These are phyloP conservation scores for Kwoniella shivajii DNA, from an alignment of 1,284 basidiomycete species.

Conservation along the genomic window DNA sequence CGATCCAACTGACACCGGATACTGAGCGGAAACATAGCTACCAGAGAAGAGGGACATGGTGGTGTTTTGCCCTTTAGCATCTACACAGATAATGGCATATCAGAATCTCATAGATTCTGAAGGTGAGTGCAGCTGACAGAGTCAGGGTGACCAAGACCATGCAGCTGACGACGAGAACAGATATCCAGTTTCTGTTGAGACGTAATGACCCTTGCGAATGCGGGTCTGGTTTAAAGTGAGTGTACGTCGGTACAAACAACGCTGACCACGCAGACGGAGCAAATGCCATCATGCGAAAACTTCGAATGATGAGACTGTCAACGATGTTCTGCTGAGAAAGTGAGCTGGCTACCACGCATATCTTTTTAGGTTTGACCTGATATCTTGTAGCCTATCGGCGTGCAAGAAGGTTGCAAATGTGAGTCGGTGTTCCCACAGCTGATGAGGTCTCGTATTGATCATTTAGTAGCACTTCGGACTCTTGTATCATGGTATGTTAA, in stretches of 20 bases:
- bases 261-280: slow-evolving; percentile 29
- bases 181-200: slow-evolving; percentile 53
- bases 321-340: slow-evolving; percentile 40
- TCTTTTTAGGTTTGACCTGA: neutral
- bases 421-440: slow-evolving; percentile 15
- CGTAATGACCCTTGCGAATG: slow-evolving; percentile 55
- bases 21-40: slow-evolving; percentile 36
- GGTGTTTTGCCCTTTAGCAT: slow-evolving; percentile 57
- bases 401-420: slow-evolving; percentile 51
- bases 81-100: slow-evolving; percentile 54
- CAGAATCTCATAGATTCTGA: slow-evolving; percentile 48
- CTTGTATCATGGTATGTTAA: slow-evolving; percentile 43
- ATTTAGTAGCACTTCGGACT: slow-evolving; percentile 47
- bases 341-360: slow-evolving; percentile 11
- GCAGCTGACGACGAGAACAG: slow-evolving; percentile 20
- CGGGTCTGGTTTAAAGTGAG: slow-evolving; percentile 32
- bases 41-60: slow-evolving; percentile 57
- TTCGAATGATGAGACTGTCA: slow-evolving; percentile 29
- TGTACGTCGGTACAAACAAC: neutral
- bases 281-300: slow-evolving; percentile 32
- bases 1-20: neutral
- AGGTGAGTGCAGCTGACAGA: slow-evolving; percentile 16
- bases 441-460: neutral
- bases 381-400: slow-evolving; percentile 38
- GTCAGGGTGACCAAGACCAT: too few species aligned